Percentiles rank a stretch among this genome's conserved stretches.
Conservation (phyloP, 345 rosid species). For the Eucalyptus sp. region DNA sequence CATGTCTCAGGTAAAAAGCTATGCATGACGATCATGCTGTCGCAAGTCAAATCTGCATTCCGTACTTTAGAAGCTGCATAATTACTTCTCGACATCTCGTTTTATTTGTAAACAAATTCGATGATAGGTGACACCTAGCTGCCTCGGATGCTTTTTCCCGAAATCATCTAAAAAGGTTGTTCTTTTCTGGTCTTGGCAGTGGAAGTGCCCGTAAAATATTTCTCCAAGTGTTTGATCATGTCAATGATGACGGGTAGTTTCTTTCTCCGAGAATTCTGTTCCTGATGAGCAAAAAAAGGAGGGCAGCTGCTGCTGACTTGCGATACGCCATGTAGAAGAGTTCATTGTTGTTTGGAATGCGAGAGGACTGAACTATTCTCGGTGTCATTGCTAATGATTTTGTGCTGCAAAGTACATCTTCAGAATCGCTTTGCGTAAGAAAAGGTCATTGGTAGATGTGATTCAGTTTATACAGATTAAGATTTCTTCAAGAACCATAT, state of each 20-base stretch:
- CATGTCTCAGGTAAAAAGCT: neutral
- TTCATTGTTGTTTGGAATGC: neutral
- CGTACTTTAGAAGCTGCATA: neutral
- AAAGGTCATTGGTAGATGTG: neutral
- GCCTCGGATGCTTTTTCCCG: neutral
- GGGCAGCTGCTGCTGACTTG: neutral
- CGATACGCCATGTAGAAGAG: neutral
- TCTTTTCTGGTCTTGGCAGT: neutral
- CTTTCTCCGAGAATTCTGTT: neutral
- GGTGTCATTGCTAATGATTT: neutral
- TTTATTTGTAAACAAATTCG: neutral
- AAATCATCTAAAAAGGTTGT: neutral
- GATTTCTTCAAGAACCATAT: neutral
- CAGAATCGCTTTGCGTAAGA: neutral
- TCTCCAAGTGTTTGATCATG: neutral
- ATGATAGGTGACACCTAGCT: neutral
- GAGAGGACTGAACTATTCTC: neutral
- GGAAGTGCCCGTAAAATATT: neutral
- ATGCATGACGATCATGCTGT: neutral
- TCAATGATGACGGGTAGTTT: neutral
- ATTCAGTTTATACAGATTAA: neutral
- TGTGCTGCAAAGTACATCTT: neutral
- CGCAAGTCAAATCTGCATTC: neutral
- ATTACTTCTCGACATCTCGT: neutral
- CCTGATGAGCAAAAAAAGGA: neutral